phyloP scores from a whole-genome alignment of 148 eudicot genomes.

The Arctostaphylos glauca region DNA sequence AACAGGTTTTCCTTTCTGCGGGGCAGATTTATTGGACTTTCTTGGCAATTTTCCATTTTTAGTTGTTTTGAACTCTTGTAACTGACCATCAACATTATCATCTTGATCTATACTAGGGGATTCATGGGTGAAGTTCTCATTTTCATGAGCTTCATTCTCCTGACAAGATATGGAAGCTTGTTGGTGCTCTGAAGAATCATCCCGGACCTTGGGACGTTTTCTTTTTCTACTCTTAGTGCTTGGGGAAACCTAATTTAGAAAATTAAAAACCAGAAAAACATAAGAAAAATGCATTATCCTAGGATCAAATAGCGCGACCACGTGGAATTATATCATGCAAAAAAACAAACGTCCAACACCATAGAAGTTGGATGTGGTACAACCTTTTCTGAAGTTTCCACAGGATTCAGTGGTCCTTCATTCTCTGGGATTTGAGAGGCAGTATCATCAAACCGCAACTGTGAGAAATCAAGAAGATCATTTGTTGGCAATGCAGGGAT shows the following conservation, averaged over 20 bases:
- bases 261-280: not conserved
- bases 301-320: not conserved
- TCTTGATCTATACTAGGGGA: constrained; percentile 19
- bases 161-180: constrained; percentile 16
- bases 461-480: constrained; percentile 31
- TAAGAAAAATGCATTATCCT: not conserved
- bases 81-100: constrained; percentile 26
- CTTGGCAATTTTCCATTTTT: constrained; percentile 29
- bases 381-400: constrained; percentile 27
- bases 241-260: constrained; percentile 23
- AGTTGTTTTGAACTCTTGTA: constrained; percentile 33
- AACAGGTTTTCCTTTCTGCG: constrained; percentile 47
- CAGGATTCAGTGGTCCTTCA: constrained; percentile 19
- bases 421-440: constrained; percentile 29
- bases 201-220: constrained; percentile 13
- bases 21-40: constrained; percentile 41
- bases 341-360: not conserved
- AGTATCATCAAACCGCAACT: constrained; percentile 28
- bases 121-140: constrained; percentile 23
- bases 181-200: constrained; percentile 27
- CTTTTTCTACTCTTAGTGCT: constrained; percentile 24
- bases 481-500: constrained; percentile 26
- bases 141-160: constrained; percentile 16
- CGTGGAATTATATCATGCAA: not conserved
- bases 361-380: constrained; percentile 16